Evolutionary conservation across 106 monocot species (phyloP).

Genomic region (Gastrodia elata): DNA sequence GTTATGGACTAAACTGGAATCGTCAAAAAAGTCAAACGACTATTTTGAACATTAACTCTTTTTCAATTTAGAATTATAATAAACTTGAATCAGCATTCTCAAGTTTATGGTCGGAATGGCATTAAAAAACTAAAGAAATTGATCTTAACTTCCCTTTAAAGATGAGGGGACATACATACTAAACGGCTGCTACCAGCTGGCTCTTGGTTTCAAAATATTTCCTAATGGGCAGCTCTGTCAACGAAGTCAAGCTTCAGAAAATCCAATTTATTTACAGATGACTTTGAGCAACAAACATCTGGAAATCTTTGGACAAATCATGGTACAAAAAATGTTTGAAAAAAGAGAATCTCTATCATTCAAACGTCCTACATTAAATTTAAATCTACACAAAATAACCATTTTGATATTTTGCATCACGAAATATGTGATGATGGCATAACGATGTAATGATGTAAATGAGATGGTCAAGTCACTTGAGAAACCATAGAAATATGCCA

Average conservation of each 20-base stretch:
- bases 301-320: background rate
- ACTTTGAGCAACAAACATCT: background rate
- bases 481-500: background rate
- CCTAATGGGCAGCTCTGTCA: background rate
- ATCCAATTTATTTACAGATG: background rate
- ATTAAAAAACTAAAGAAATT: background rate
- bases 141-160: background rate
- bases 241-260: background rate
- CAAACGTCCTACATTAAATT: too few relatives aligned
- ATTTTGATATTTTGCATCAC: background rate
- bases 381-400: background rate
- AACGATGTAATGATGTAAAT: background rate
- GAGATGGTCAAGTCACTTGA: background rate
- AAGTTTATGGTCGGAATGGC: background rate
- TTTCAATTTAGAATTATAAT: too few relatives aligned
- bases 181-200: background rate
- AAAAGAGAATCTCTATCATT: background rate
- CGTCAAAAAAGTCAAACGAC: too few relatives aligned
- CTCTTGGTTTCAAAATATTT: background rate
- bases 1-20: too few relatives aligned
- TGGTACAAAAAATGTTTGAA: background rate
- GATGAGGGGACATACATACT: background rate
- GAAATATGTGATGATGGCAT: background rate
- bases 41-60: too few relatives aligned
- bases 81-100: too few relatives aligned